phyloP scores from a whole-genome alignment of 129 eudicot species.

The Artemisia tridentata region DNA sequence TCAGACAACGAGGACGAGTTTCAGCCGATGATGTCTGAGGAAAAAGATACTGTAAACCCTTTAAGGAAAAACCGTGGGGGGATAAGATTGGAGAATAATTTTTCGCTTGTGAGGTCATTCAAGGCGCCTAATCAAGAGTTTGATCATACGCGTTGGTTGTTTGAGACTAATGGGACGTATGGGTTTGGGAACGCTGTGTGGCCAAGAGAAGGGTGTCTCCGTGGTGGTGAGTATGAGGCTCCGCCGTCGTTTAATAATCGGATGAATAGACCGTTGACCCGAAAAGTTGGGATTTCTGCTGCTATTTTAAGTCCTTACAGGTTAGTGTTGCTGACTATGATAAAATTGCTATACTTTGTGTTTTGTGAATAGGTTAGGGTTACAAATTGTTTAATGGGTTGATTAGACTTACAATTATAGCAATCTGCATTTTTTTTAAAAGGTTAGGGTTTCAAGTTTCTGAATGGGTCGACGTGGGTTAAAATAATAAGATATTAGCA shows the following conservation, averaged over 20 bases:
- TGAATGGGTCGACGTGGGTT: too few species aligned
- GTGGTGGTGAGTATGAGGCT: conserved; percentile 39
- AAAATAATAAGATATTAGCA: too few species aligned
- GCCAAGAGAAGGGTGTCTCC: conserved; percentile 81
- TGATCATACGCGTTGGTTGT: conserved; percentile 85
- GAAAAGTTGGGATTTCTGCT: conserved; percentile 90
- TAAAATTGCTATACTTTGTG: background rate
- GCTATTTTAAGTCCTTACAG: conserved; percentile 96
- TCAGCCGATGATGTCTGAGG: conserved; percentile 47
- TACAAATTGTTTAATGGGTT: too few species aligned
- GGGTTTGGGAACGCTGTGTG: conserved; percentile 99
- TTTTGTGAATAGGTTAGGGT: background rate
- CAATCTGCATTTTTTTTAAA: too few species aligned
- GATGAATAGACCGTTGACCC: conserved; percentile 79
- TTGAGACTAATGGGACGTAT: conserved; percentile 97
- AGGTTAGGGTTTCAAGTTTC: too few species aligned
- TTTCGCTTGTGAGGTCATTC: conserved; percentile 76
- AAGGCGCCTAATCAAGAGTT: conserved; percentile 76
- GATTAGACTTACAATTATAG: too few species aligned
- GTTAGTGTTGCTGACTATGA: conserved; percentile 27
- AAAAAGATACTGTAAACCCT: conserved; percentile 65
- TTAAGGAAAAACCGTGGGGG: conserved; percentile 44
- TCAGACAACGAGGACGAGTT: conserved; percentile 17
- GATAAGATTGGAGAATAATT: conserved; percentile 55
- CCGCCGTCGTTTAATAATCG: conserved; percentile 80